A percentile compares a stretch with the other conserved stretches of the same genome.
These are phyloP conservation scores for Orbilia blumenaviensis DNA, from an alignment of 2,329 filamentous ascomycete genomes.

Conservation along the genomic window DNA sequence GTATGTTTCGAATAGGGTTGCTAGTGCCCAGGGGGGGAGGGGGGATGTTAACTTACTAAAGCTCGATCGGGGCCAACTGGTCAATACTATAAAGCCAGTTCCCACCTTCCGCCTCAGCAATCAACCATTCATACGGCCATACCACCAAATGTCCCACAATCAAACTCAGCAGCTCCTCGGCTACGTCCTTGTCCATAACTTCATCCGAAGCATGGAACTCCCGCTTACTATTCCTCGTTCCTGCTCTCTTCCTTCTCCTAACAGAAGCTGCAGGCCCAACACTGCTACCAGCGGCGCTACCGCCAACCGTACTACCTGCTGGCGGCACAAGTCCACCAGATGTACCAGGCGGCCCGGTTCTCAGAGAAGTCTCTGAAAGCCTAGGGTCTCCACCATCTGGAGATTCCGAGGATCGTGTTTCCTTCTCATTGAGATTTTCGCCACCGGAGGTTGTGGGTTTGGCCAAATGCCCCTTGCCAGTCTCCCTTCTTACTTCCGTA, in stretches of 20 bases:
- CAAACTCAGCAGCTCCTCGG: constrained; percentile 80
- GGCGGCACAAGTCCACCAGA: constrained; percentile 11
- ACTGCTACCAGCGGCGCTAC: constrained; percentile 48
- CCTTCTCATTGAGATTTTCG: constrained; percentile 25
- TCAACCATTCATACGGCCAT: constrained; percentile 96
- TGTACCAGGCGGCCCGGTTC: not conserved
- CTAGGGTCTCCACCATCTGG: constrained; percentile 11
- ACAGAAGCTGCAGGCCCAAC: constrained; percentile 30
- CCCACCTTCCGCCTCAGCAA: constrained; percentile 87
- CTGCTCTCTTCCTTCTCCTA: constrained; percentile 72
- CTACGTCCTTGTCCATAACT: constrained; percentile 76
- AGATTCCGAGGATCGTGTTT: constrained; percentile 18
- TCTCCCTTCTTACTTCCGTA: not conserved
- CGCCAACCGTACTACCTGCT: constrained; percentile 28
- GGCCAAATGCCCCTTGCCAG: not conserved
- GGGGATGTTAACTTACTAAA: constrained; percentile 75
- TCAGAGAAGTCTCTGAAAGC: constrained; percentile 30
- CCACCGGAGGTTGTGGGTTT: constrained; percentile 3
- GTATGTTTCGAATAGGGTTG: not conserved
- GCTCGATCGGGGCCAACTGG: constrained; percentile 92
- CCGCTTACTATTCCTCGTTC: constrained; percentile 74
- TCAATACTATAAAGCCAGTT: constrained; percentile 98
- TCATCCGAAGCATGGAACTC: constrained; percentile 75
- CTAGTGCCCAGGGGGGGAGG: not conserved
- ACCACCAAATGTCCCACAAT: constrained; percentile 88